Conservation (phyloP, 2,329 filamentous ascomycete genomes). For the Penicillium verrucosum region DNA sequence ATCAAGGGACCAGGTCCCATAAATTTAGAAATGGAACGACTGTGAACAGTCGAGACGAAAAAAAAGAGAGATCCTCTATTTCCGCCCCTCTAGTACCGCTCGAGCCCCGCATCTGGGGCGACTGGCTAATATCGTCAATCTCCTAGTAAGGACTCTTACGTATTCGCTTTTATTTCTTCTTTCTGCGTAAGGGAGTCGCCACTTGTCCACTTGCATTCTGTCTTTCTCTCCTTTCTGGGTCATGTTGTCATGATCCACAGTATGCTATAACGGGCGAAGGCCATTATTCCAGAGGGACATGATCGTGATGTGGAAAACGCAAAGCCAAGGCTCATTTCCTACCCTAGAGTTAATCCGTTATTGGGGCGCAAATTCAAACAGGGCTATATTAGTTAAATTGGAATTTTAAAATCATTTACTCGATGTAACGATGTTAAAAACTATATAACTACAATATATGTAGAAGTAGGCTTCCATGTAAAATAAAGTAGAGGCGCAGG, state of each 20-base stretch:
- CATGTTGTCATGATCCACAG: background rate
- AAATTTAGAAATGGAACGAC: background rate
- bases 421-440: background rate
- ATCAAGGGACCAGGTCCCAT: constrained; percentile 1
- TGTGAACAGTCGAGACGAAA: background rate
- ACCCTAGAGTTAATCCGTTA: constrained; percentile 2
- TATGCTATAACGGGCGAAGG: background rate
- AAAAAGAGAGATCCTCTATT: background rate
- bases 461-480: background rate
- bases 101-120: constrained; percentile 3
- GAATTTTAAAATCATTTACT: background rate
- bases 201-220: background rate
- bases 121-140: background rate
- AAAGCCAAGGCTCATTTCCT: background rate
- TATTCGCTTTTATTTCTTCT: background rate
- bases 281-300: background rate
- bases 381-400: background rate
- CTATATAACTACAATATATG: background rate
- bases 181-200: background rate
- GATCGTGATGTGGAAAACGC: background rate
- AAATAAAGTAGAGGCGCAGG: background rate
- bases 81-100: constrained; percentile 1
- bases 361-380: background rate
- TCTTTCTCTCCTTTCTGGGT: background rate
- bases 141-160: background rate